Conservation (phyloP, 2,329 filamentous ascomycete genomes). For the Aspergillus neotritici region DNA sequence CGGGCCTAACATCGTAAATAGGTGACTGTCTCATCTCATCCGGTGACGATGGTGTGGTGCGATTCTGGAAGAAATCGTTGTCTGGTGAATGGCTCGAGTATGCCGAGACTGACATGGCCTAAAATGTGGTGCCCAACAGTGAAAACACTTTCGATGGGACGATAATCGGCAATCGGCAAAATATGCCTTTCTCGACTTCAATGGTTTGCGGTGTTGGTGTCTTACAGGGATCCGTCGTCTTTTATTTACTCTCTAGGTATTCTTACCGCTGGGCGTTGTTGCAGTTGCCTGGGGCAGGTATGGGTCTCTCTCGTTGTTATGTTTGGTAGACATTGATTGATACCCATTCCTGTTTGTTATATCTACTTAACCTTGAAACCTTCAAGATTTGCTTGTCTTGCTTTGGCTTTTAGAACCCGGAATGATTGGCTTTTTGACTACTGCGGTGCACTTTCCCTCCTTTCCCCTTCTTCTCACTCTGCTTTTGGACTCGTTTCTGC, state of each 20-base stretch:
- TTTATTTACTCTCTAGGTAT: not conserved
- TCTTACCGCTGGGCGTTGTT: not conserved
- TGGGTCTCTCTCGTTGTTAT: slow-evolving; percentile 5
- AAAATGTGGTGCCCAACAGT: slow-evolving; percentile 2
- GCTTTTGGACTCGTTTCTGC: not conserved
- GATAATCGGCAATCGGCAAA: too few species aligned
- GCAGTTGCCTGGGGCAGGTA: not conserved
- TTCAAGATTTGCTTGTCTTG: not conserved
- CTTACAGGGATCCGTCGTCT: not conserved
- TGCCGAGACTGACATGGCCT: slow-evolving; percentile 37
- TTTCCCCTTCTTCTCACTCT: not conserved
- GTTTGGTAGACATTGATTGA: slow-evolving; percentile 15
- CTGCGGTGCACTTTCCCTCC: not conserved
- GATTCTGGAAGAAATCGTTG: slow-evolving; percentile 41
- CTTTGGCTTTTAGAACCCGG: not conserved
- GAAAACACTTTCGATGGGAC: too few species aligned
- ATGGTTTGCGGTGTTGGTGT: not conserved
- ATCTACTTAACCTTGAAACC: not conserved
- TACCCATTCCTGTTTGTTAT: slow-evolving; percentile 14
- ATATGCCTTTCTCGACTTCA: too few species aligned
- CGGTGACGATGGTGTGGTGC: slow-evolving; percentile 38
- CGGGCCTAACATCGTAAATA: slow-evolving; percentile 10
- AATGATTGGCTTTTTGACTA: not conserved
- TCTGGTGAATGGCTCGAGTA: slow-evolving; percentile 43
- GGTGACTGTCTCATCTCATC: slow-evolving; percentile 41